Conservation (phyloP, 2,329 filamentous ascomycete genomes). For the Phyllosticta paracitricarpa region DNA sequence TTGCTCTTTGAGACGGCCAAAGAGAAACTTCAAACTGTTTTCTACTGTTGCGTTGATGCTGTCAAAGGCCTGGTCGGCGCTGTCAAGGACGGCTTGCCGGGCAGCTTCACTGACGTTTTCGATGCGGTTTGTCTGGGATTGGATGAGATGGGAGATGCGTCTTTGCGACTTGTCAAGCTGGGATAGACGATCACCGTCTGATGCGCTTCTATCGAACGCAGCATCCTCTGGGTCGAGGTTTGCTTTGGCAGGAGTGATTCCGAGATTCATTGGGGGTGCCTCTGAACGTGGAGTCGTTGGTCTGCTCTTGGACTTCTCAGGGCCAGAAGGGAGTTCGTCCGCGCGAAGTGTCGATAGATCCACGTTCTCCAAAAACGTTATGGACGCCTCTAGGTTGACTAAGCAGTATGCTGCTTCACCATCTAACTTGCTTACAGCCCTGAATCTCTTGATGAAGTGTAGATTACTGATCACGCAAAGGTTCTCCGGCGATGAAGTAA, state of each 20-base stretch:
- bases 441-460: slow-evolving; percentile 88
- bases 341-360: slow-evolving; percentile 80
- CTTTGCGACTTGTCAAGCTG: slow-evolving; percentile 52
- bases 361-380: slow-evolving; percentile 90
- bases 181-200: slow-evolving; percentile 12
- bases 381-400: slow-evolving; percentile 89
- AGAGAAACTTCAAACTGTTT: slow-evolving; percentile 85
- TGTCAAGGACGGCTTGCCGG: slow-evolving; percentile 54
- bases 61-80: slow-evolving; percentile 85
- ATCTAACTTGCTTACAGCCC: slow-evolving; percentile 74
- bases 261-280: slow-evolving; percentile 31
- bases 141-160: slow-evolving; percentile 75
- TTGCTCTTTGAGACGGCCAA: slow-evolving; percentile 76
- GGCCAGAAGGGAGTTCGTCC: slow-evolving; percentile 64
- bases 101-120: slow-evolving; percentile 77
- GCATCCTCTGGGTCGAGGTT: slow-evolving; percentile 14
- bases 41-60: slow-evolving; percentile 84
- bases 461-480: slow-evolving; percentile 89
- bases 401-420: slow-evolving; percentile 94
- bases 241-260: slow-evolving; percentile 29
- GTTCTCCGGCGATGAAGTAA: slow-evolving; percentile 76
- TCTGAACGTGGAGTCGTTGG: slow-evolving; percentile 34
- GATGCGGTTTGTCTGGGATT: slow-evolving; percentile 71
- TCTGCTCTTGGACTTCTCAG: slow-evolving; percentile 43
- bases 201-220: slow-evolving; percentile 11